A percentile compares a stretch with the other conserved stretches of the same genome.
Conservation (phyloP, 495 filamentous ascomycete species). For the Podospora appendiculata region DNA sequence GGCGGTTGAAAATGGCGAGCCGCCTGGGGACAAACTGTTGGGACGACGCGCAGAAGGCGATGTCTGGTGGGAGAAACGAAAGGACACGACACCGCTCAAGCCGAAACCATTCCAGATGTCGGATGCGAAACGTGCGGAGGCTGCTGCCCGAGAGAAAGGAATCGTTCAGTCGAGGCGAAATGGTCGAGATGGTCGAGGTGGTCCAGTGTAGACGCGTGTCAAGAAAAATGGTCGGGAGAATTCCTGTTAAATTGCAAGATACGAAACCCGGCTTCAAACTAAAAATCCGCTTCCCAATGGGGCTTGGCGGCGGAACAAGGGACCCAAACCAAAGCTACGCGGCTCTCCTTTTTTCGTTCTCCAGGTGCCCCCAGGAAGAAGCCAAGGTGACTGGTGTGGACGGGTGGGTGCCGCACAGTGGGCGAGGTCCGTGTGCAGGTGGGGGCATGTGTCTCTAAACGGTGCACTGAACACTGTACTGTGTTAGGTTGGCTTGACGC, state of each 20-base stretch:
- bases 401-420: no score
- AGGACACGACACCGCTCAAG: slow-evolving; percentile 1
- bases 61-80: slow-evolving; percentile 3
- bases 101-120: background rate
- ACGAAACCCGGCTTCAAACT: slow-evolving; percentile 8
- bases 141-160: background rate
- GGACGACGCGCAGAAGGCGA: background rate
- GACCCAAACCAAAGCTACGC: background rate
- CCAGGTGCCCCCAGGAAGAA: no score
- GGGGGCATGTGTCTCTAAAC: no score
- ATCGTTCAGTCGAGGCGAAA: background rate
- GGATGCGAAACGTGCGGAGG: background rate
- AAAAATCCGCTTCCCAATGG: slow-evolving; percentile 6
- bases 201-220: slow-evolving; percentile 17
- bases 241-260: slow-evolving; percentile 25
- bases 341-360: no score
- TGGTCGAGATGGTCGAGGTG: slow-evolving; percentile 3
- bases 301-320: slow-evolving; percentile 11
- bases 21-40: no score
- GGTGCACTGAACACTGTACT: no score
- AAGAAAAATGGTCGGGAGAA: slow-evolving; percentile 14
- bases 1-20: background rate
- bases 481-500: no score
- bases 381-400: no score
- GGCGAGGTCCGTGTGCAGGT: no score